Evolutionary conservation across 805 yeast genomes (phyloP).

Genomic region (Metschnikowia kunwiensis): DNA sequence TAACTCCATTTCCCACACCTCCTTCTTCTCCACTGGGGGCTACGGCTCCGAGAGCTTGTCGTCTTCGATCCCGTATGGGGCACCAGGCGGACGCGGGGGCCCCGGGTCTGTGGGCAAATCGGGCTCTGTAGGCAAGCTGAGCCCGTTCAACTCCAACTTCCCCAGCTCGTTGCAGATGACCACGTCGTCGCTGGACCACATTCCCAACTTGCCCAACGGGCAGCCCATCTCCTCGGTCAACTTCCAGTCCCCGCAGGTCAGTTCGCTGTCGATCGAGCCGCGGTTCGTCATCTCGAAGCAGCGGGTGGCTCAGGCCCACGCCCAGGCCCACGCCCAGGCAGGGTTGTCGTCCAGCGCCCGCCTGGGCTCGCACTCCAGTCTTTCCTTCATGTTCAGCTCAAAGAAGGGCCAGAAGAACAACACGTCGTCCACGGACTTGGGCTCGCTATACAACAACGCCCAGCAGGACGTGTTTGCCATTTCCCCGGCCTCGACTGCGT

Average conservation of each 20-base stretch:
- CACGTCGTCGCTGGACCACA: conserved; percentile 25
- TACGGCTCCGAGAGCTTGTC: conserved; percentile 46
- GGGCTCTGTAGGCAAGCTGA: conserved; percentile 8
- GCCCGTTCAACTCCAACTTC: conserved; percentile 11
- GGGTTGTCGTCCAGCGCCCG: conserved; percentile 32
- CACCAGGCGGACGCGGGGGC: conserved; percentile 55
- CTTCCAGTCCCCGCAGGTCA: conserved; percentile 67
- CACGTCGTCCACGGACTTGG: conserved; percentile 38
- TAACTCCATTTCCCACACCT: conserved; percentile 39
- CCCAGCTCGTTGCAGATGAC: conserved; percentile 15
- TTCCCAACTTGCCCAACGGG: conserved; percentile 55
- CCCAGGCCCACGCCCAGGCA: conserved; percentile 26
- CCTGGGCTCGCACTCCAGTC: conserved; percentile 44
- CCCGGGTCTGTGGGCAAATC: conserved; percentile 10
- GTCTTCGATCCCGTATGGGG: conserved; percentile 65
- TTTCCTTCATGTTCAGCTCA: conserved; percentile 47
- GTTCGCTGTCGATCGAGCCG: conserved; percentile 66
- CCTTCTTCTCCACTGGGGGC: conserved; percentile 33
- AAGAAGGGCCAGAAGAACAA: conserved; percentile 36
- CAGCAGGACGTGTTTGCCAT: conserved; percentile 19
- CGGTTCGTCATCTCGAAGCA: conserved; percentile 82
- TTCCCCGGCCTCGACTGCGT: conserved; percentile 34
- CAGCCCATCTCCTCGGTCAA: conserved; percentile 59
- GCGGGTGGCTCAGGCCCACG: conserved; percentile 53
- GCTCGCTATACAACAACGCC: conserved; percentile 38